Percentiles rank a stretch among this genome's conserved stretches.
These are phyloP conservation scores for Yamadazyma sp. DNA, from an alignment of 805 yeast genomes.

Conservation along the genomic window DNA sequence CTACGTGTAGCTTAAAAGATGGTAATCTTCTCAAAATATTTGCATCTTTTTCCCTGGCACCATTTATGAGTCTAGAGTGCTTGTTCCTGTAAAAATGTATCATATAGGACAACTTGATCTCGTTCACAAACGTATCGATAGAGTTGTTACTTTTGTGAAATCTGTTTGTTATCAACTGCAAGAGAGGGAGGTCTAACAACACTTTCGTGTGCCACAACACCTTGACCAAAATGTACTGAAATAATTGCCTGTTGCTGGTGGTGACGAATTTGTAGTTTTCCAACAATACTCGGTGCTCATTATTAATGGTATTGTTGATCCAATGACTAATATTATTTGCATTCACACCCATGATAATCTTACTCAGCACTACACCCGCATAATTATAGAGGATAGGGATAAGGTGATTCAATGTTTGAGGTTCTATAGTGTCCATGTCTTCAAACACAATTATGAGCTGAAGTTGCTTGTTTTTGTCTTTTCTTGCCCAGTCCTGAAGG, in stretches of 20 bases:
- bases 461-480: background rate
- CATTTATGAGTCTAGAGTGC: conserved; percentile 23
- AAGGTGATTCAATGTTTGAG: conserved; percentile 36
- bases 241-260: conserved; percentile 30
- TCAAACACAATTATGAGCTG: conserved; percentile 28
- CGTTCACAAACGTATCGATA: conserved; percentile 38
- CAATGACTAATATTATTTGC: conserved; percentile 36
- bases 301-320: conserved; percentile 34
- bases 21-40: conserved; percentile 31
- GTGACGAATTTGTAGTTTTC: conserved; percentile 34
- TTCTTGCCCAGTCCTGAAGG: conserved; percentile 7
- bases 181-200: conserved; percentile 23
- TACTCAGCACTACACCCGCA: conserved; percentile 27
- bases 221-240: conserved; percentile 33
- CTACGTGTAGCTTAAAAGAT: conserved; percentile 37
- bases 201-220: conserved; percentile 24
- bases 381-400: conserved; percentile 31
- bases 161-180: conserved; percentile 31
- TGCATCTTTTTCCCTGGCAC: conserved; percentile 13
- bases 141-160: conserved; percentile 42
- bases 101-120: conserved; percentile 38
- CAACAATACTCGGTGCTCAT: conserved; percentile 27
- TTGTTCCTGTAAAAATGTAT: conserved; percentile 42
- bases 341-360: conserved; percentile 37
- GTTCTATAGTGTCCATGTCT: conserved; percentile 36